Percentiles rank a stretch among this genome's conserved stretches.
Conservation (phyloP, 148 eudicot species). For the Vaccinium darrowii region DNA sequence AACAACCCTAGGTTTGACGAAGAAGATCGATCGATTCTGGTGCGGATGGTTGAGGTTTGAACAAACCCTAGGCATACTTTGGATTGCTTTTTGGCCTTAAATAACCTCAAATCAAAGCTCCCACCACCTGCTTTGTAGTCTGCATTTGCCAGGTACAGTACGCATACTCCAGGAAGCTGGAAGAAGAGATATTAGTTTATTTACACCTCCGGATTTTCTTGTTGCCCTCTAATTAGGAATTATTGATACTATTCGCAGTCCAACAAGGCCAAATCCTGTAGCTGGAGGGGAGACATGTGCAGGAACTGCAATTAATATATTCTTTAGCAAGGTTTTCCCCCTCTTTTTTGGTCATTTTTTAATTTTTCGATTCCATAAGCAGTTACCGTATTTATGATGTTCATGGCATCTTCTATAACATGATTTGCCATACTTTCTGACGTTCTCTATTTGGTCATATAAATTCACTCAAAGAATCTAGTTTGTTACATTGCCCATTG, state of each 20-base stretch:
- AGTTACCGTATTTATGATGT: background rate
- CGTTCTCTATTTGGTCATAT: background rate
- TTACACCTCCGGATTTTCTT: background rate
- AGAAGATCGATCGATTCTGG: too few species aligned
- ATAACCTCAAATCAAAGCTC: constrained; percentile 69
- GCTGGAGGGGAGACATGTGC: constrained; percentile 99
- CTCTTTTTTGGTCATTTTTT: background rate
- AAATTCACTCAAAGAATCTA: background rate
- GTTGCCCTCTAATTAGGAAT: constrained; percentile 1
- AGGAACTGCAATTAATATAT: constrained; percentile 78
- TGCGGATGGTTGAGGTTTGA: too few species aligned
- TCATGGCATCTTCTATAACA: constrained; percentile 2
- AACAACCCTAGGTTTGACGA: too few species aligned
- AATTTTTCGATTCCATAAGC: background rate
- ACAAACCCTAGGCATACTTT: too few species aligned
- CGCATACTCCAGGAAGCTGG: background rate
- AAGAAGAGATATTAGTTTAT: background rate
- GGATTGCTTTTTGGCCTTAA: constrained; percentile 62
- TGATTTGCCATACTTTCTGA: background rate
- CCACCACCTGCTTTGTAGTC: constrained; percentile 86
- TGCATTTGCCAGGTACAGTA: constrained; percentile 82
- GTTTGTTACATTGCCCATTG: background rate
- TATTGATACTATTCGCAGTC: constrained; percentile 47
- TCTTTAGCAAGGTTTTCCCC: constrained; percentile 69
- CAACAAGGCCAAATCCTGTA: constrained; percentile 78